phyloP scores from a whole-genome alignment of 1,284 basidiomycete species.

The Porogramme epimiltina region DNA sequence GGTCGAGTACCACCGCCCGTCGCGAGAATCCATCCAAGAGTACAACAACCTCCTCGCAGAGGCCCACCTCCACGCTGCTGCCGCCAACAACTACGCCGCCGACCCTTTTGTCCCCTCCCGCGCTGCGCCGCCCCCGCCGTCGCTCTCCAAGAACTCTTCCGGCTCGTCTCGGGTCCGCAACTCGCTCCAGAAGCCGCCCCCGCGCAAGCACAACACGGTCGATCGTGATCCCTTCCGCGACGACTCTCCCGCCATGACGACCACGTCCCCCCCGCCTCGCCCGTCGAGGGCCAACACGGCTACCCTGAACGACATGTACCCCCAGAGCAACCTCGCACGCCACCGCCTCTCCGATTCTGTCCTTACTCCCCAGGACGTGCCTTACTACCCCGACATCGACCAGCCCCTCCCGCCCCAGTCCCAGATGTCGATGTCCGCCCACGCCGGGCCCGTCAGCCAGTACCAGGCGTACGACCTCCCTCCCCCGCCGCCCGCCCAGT shows the following conservation, averaged over 20 bases:
- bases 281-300: conserved; percentile 82
- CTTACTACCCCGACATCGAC: conserved; percentile 28
- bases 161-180: conserved; percentile 42
- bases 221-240: conserved; percentile 58
- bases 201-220: conserved; percentile 44
- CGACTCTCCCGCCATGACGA: conserved; percentile 34
- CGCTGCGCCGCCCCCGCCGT: conserved; percentile 51
- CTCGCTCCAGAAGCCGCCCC: conserved; percentile 61
- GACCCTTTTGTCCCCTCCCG: conserved; percentile 52
- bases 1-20: conserved; percentile 73
- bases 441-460: conserved; percentile 8
- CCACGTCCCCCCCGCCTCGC: conserved; percentile 63
- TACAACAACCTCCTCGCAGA: conserved; percentile 70
- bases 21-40: conserved; percentile 61
- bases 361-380: conserved; percentile 35
- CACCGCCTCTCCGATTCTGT: conserved; percentile 58
- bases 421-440: conserved; percentile 9
- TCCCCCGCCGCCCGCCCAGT: conserved; percentile 37
- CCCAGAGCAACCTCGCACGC: conserved; percentile 36
- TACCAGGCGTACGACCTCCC: conserved; percentile 30
- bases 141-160: conserved; percentile 32
- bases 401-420: conserved; percentile 12
- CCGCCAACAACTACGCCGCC: conserved; percentile 43
- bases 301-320: conserved; percentile 72
- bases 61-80: conserved; percentile 56